A percentile compares a stretch with the other conserved stretches of the same genome.
phyloP scores from a whole-genome alignment of 2,329 filamentous ascomycete species.

The Beauveria brongniartii region DNA sequence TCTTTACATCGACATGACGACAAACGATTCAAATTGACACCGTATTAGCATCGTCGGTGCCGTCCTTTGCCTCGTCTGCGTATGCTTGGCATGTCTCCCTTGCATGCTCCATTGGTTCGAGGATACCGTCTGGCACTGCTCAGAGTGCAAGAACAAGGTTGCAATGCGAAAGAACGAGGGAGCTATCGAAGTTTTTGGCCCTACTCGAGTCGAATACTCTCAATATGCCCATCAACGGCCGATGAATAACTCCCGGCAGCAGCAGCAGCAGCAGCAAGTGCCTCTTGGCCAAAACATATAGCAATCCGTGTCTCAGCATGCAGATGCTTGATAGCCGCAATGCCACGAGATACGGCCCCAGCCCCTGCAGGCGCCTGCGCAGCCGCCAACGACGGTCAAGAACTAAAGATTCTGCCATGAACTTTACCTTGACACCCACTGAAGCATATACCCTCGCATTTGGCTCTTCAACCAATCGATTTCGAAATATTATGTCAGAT shows the following conservation, averaged over 20 bases:
- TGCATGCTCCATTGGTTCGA: slow-evolving; percentile 26
- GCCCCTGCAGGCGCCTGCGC: neutral
- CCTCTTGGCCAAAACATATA: neutral
- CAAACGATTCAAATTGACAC: neutral
- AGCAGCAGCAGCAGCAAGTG: neutral
- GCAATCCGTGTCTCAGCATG: neutral
- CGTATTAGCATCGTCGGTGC: slow-evolving; percentile 19
- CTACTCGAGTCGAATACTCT: slow-evolving; percentile 11
- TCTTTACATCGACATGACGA: neutral
- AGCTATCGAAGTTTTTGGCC: slow-evolving; percentile 16
- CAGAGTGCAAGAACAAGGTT: slow-evolving; percentile 21
- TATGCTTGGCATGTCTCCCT: slow-evolving; percentile 24
- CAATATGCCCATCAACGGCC: slow-evolving; percentile 12
- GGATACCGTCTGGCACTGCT: slow-evolving; percentile 22
- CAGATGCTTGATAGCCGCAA: neutral
- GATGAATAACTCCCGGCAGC: slow-evolving; percentile 2
- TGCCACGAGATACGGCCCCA: neutral
- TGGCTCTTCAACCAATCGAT: neutral
- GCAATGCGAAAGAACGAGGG: slow-evolving; percentile 18
- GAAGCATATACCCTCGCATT: neutral
- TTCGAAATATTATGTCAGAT: neutral
- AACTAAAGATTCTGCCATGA: neutral
- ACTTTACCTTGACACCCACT: neutral
- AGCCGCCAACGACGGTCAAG: neutral
- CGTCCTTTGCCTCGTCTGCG: slow-evolving; percentile 23